Evolutionary conservation across 108 stramenopile genomes (phyloP), one percentile per base, ranked within the genome.

Genomic region (Pseudonitzschia pungens): DNA sequence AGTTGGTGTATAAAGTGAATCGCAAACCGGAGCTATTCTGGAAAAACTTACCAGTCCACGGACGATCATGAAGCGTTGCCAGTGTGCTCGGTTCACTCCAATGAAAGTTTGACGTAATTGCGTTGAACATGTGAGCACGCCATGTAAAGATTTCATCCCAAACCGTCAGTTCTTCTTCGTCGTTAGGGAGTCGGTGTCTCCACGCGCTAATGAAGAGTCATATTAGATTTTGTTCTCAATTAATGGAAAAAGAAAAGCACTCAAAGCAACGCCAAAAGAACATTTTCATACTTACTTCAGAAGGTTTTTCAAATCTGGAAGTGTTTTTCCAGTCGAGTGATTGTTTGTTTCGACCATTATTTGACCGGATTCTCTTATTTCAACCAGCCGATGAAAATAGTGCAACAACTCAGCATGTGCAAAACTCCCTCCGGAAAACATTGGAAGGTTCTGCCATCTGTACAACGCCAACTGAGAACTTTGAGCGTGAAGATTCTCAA

Each of bases 111-210:
- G 78, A 80, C 4, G 89, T 80, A n/a, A 97, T 84, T 4, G 86
- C 84, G 50, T 77, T 83, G 76, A 95, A 95, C 74, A 95, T 92
- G 56, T 94, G 89, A 14, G 81, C 65, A 1, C 98, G 86, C 97
- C 97, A 99, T 29, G 81, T 74, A 58, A 94, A 83, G 10, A 99
- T 48, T 60, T 97, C 96, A 64, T 97, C 95, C 96, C 96, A 99
- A n/a, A 84, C 73, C 14, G 84, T 77, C 10, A 97, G 44, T 4
- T 80, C 65, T 32, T 99, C 98, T 77, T 84, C 97, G 53, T 83
- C 77, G 76, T 96, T 96, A 20, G 98, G 98, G 41, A 92, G 83
- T 12, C 98, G 86, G 45, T 97, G 91, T 24, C 96, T 72, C 98
- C 98, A 99, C 26, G 95, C 87, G 73, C 84, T 84, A 29, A n/a